Percentiles rank a stretch among this genome's conserved stretches.
Evolutionary conservation across 352 stramenopile genomes (phyloP).

Genomic region (Pythium aquatile): DNA sequence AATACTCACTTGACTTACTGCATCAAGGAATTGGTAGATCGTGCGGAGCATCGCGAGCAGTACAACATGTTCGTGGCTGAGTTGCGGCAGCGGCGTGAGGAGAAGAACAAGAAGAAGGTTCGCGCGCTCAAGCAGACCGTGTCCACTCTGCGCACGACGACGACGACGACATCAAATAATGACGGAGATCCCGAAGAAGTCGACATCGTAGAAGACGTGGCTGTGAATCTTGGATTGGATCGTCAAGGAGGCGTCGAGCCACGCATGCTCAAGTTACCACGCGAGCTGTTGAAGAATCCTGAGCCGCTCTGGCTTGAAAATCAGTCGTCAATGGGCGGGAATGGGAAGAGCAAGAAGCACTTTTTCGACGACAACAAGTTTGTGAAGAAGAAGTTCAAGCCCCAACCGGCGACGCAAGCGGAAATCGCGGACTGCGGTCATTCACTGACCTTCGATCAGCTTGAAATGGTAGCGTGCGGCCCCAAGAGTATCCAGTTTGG

Average conservation of each 20-base stretch:
- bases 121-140: slow-evolving; percentile 49
- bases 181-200: slow-evolving; percentile 26
- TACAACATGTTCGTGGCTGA: slow-evolving; percentile 75
- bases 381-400: slow-evolving; percentile 92
- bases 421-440: slow-evolving; percentile 85
- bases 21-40: slow-evolving; percentile 73
- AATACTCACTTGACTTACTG: slow-evolving; percentile 86
- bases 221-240: slow-evolving; percentile 35
- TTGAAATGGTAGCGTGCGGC: slow-evolving; percentile 61
- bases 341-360: slow-evolving; percentile 34
- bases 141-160: slow-evolving; percentile 35
- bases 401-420: slow-evolving; percentile 81
- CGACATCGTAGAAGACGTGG: slow-evolving; percentile 58
- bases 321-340: slow-evolving; percentile 19
- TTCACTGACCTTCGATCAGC: slow-evolving; percentile 70
- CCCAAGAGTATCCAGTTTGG: slow-evolving; percentile 92
- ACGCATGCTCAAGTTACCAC: slow-evolving; percentile 43
- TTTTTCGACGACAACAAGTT: slow-evolving; percentile 89
- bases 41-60: slow-evolving; percentile 57
- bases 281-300: slow-evolving; percentile 26
- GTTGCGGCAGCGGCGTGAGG: slow-evolving; percentile 30
- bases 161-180: slow-evolving; percentile 29
- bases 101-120: slow-evolving; percentile 31
- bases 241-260: slow-evolving; percentile 49
- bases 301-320: slow-evolving; percentile 73